Base-by-base conservation (phyloP, 148 eudicot species). In the Polygonum aviculare region DNA sequence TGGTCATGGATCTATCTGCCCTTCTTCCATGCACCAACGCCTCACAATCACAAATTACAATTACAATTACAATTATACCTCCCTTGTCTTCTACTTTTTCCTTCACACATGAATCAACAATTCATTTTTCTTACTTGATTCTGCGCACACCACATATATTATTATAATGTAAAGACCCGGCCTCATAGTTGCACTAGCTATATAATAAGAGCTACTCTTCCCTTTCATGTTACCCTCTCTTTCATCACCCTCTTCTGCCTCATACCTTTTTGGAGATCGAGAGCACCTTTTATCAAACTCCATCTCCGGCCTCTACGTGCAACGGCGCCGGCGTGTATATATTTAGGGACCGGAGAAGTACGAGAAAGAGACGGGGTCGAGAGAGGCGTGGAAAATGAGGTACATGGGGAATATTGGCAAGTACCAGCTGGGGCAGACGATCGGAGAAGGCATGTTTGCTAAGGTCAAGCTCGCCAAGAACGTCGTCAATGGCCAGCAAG, bases 361-460 rank as follows among this genome's bases (percentile, higher is more conserved):
- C 6, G 55, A 50, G 4, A 18, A 50, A 18, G 55, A 50, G 55
- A 18, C 2, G 19, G 57, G 57, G 62, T 49, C 52, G 12, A 12
- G 12, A 52, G 6, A 5, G n/a, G 57, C n/a, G n/a, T 26, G 31
- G 60, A 49, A 15, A 45, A 87, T 87, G 90, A 83, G 82, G 48
- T 52, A 74, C 49, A 69, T 51, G n/a, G 79, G 72, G 15, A 81
- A 48, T 71, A 80, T 88, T 15, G 92, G 88, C 2, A 88, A 88
- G 78, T 88, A 86, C 71, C 81, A 83, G 62, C 78, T 88, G 3
- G 72, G 79, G 2, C 79, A 86, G n/a, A 83, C 86, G 0, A 79
- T 88, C 10, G 90, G 92, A 21, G 88, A 85, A 85, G 92, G 92
- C 21, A 82, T 78, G 35, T 86, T 86, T 75, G 92, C 87, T 2